phyloP scores from a whole-genome alignment of 2,329 filamentous ascomycete genomes.

The Alternaria novae-zelandiae region DNA sequence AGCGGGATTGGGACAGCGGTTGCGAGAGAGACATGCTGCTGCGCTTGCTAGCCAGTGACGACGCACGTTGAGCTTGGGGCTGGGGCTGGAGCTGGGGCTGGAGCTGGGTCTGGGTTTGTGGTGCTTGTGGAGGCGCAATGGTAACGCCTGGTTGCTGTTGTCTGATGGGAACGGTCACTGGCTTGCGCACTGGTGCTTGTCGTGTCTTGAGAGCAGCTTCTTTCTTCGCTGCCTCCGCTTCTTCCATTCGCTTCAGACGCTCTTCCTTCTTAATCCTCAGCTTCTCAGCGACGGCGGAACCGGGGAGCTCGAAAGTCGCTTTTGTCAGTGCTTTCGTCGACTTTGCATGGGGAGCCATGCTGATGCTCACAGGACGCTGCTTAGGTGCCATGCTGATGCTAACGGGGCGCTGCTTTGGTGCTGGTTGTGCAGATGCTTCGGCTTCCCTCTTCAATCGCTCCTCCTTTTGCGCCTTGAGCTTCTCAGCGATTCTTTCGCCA shows the following conservation, averaged over 20 bases:
- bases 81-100: neutral
- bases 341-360: constrained; percentile 50
- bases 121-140: constrained; percentile 18
- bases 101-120: constrained; percentile 12
- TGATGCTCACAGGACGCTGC: constrained; percentile 12
- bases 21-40: constrained; percentile 28
- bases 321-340: constrained; percentile 59
- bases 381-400: constrained; percentile 35
- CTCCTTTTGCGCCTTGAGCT: constrained; percentile 42
- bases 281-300: constrained; percentile 56
- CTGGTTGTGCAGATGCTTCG: constrained; percentile 12
- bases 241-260: constrained; percentile 42
- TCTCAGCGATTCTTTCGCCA: constrained; percentile 57
- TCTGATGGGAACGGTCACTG: constrained; percentile 54
- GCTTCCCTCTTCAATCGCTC: constrained; percentile 42
- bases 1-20: constrained; percentile 23
- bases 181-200: constrained; percentile 51
- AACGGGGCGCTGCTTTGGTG: constrained; percentile 10
- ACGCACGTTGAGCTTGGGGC: constrained; percentile 14
- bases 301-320: constrained; percentile 60
- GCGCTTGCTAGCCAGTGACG: constrained; percentile 29
- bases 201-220: constrained; percentile 44
- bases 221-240: constrained; percentile 46
- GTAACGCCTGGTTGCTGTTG: constrained; percentile 45
- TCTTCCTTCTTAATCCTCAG: constrained; percentile 42